Evolutionary conservation across 1,139 yeast species (phyloP).

Genomic region (Suhomyces yuchorum): DNA sequence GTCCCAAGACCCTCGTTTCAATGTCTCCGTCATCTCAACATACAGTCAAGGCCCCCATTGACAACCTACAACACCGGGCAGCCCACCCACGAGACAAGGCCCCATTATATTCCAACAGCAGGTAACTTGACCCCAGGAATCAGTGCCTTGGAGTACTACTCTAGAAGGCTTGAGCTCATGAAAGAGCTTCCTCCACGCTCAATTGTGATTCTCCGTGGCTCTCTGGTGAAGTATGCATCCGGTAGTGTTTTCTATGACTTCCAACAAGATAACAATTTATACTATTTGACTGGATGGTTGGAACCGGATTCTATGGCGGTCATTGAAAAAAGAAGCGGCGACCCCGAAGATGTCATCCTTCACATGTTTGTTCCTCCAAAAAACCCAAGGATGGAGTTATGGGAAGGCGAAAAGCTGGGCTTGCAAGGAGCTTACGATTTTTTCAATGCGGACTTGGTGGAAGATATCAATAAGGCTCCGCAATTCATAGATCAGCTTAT

Average conservation of each 20-base stretch:
- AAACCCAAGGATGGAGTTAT: conserved; percentile 72
- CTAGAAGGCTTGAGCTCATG: conserved; percentile 64
- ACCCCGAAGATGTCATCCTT: conserved; percentile 55
- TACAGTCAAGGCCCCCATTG: conserved; percentile 24
- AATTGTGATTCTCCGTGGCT: conserved; percentile 75
- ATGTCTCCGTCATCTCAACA: conserved; percentile 7
- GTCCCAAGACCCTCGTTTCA: not conserved
- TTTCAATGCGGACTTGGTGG: conserved; percentile 84
- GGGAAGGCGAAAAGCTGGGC: conserved; percentile 97
- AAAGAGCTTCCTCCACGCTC: conserved; percentile 62
- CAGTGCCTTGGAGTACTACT: conserved; percentile 75
- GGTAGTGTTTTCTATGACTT: conserved; percentile 91
- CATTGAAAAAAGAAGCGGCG: conserved; percentile 59
- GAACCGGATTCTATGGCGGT: conserved; percentile 86
- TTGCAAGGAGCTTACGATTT: conserved; percentile 75
- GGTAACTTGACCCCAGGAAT: conserved; percentile 93
- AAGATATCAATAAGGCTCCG: conserved; percentile 47
- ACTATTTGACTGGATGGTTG: conserved; percentile 86
- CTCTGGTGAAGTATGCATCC: conserved; percentile 72
- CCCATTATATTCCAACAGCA: conserved; percentile 62
- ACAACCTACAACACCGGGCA: conserved; percentile 64
- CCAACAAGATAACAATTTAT: conserved; percentile 88
- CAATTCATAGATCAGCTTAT: conserved; percentile 50
- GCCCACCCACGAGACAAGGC: conserved; percentile 83
- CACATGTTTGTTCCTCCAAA: conserved; percentile 90